Evolutionary conservation across 805 yeast species (phyloP).

Genomic region (Spathaspora arborariae): DNA sequence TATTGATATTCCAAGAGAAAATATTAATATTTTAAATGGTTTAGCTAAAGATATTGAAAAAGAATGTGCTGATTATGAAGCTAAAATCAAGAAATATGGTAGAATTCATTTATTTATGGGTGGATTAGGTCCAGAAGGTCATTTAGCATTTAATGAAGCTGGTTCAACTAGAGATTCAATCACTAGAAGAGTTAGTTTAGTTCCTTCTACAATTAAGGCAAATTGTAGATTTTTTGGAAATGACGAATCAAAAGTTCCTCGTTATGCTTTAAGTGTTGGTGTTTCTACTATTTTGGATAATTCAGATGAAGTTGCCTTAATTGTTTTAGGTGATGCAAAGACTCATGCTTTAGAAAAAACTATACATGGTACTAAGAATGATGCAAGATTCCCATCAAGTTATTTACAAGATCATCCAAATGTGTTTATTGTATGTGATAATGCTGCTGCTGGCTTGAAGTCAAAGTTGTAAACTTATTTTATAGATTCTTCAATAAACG

Average conservation of each 20-base stretch:
- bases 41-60: conserved; percentile 39
- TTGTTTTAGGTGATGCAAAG: conserved; percentile 49
- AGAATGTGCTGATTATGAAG: conserved; percentile 49
- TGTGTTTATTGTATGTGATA: conserved; percentile 44
- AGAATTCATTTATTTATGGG: conserved; percentile 53
- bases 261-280: conserved; percentile 50
- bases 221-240: conserved; percentile 51
- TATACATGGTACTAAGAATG: conserved; percentile 32
- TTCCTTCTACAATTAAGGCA: conserved; percentile 47
- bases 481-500: neutral
- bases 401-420: conserved; percentile 47
- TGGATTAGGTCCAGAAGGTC: conserved; percentile 61
- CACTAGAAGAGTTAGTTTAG: conserved; percentile 47
- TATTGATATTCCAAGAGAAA: conserved; percentile 47
- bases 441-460: conserved; percentile 40
- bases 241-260: conserved; percentile 47
- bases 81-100: conserved; percentile 44
- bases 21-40: conserved; percentile 56
- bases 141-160: conserved; percentile 56
- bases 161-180: conserved; percentile 45
- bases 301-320: conserved; percentile 48
- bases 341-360: conserved; percentile 45
- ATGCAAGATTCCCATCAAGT: conserved; percentile 45
- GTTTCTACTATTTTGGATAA: conserved; percentile 54
- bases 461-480: conserved; percentile 24